Evolutionary conservation across 2,329 filamentous ascomycete species (phyloP), one percentile per base, ranked within the genome.

Genomic region (Neurospora crassa): DNA sequence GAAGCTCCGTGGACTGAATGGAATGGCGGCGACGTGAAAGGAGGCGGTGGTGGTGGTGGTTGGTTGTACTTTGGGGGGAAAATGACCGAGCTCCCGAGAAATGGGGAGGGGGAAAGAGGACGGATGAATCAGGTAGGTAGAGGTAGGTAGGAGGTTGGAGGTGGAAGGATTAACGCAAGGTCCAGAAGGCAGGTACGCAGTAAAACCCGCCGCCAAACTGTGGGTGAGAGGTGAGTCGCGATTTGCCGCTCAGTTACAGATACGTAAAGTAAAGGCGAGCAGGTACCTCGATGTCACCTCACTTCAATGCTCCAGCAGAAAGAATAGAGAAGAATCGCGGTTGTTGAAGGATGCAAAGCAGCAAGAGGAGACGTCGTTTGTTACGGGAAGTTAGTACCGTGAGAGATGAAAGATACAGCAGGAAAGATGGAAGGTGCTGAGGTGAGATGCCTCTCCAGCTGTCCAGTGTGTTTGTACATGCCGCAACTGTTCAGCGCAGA

Each of bases 11-110:
- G 53, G 53, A 63, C 53, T 63, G 53, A 63, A 63, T 63, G 53
- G 53, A 37, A 63, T 63, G 29, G 53, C 24, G 29, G 74, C 72
- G 73, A 72, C 68, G 72, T 73, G 74, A 73, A 76, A 74, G 73
- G 73, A 63, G 53, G 53, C 53, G 53, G 53, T 18, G 53, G 53
- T 34, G 53, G 53, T 34, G 53, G 53, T 34, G 53, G 53, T 29
- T 63, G 53, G 53, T 63, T 63, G 53, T 53, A 53, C 42, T 69
- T 69, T 40, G 68, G 68, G 45, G 45, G 34, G 14, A 40, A 69
- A 42, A 45, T 69, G 53, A 63, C 53, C 29, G 53, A 63, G 53
- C 53, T 63, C 53, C 53, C 53, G 53, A 63, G 53, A 63, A 63
- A 63, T 63, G 53, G 53, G 53, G 47, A 29, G 53, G 37, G 53